Evolutionary conservation across 805 yeast genomes (phyloP), one percentile per base, ranked within the genome.

Genomic region (Suhomyces sp.): DNA sequence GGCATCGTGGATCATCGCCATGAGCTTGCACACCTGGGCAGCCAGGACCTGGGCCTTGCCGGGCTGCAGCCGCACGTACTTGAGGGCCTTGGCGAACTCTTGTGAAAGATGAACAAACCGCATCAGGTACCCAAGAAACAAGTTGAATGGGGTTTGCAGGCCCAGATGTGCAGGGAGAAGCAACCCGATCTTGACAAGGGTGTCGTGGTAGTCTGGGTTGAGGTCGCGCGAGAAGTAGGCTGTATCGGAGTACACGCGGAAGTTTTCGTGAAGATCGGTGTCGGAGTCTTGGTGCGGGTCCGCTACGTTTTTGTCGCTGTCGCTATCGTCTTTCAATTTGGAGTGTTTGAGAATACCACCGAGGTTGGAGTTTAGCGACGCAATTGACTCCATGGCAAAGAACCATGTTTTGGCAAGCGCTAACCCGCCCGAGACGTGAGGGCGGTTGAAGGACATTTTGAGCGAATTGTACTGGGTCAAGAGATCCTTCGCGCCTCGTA

Each of bases 81-180:
- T 72, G 15, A 67, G 53, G 6, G 57, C 56, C 39, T 59, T 57
- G 12, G 60, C 58, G 40, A 63, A 62, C 47, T 68, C 69, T 50
- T 71, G 60, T 8, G 64, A 55, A 12, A 68, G 57, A 20, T 53
- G 50, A 1, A 71, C 69, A 9, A 62, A 57, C 22, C 61, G 58
- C 53, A 63, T 58, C 9, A 65, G 60, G 52, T 60, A 70, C 10
- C 78, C 78, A 53, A 68, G 59, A 52, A 60, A 72, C 22, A 72
- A 48, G 52, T 72, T 72, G 57, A 70, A 71, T 13, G 58, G 59
- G 17, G 22, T 37, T 12, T 49, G 41, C 47, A 47, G 56, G 21
- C 35, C 40, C 2, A 56, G 55, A 10, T 29, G 31, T 7, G 51
- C 17, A 8, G 50, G 49, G 5, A 63, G 56, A 19, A 71, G 51